A percentile compares a stretch with the other conserved stretches of the same genome.
Evolutionary conservation across 202 grass and related monocot species (phyloP).

Genomic region (Panicum virgatum): DNA sequence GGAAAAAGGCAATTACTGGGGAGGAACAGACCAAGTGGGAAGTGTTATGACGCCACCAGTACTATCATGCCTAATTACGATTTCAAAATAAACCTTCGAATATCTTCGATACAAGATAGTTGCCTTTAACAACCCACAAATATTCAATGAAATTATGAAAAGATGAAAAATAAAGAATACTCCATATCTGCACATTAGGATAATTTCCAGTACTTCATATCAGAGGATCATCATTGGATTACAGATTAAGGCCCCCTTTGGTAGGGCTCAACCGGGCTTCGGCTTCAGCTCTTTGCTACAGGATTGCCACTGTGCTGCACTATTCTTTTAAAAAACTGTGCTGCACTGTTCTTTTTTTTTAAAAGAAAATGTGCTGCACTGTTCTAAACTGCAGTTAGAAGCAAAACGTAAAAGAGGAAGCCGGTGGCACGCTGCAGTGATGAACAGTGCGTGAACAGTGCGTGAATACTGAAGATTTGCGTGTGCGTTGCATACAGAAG

Average conservation of each 20-base stretch:
- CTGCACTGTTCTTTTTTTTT: too few relatives aligned
- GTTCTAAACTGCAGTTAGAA: too few relatives aligned
- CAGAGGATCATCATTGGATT: not conserved
- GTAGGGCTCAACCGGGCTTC: too few relatives aligned
- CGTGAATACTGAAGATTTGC: not conserved
- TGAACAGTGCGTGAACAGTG: too few relatives aligned
- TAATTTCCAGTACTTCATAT: not conserved
- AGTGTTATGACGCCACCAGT: not conserved
- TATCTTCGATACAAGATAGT: not conserved
- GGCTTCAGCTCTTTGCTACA: too few relatives aligned
- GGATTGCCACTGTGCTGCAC: too few relatives aligned
- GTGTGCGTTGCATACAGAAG: not conserved
- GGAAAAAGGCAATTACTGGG: not conserved
- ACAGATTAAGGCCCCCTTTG: too few relatives aligned
- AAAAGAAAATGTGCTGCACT: too few relatives aligned
- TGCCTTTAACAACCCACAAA: not conserved
- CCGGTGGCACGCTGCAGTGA: too few relatives aligned
- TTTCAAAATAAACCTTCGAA: not conserved
- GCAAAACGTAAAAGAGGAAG: too few relatives aligned
- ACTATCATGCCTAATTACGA: not conserved
- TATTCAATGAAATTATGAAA: not conserved
- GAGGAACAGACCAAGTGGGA: not conserved
- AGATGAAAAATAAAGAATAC: not conserved
- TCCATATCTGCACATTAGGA: not conserved
- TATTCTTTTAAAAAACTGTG: too few relatives aligned